Evolutionary conservation across 164 flowering plant genomes (phyloP).

Genomic region (Liriodendron chinense): DNA sequence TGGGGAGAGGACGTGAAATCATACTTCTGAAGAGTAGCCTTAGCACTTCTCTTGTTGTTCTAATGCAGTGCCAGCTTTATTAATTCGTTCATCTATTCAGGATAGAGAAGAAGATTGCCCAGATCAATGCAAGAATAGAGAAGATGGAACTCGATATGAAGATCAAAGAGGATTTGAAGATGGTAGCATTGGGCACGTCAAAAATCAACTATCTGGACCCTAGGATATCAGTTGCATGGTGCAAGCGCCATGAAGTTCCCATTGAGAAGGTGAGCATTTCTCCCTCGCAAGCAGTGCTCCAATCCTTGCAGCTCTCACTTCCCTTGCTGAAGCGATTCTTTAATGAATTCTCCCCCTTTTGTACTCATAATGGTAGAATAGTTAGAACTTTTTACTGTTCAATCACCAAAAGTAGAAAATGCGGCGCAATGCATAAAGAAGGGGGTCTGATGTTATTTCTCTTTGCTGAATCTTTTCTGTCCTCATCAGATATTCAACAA

Average conservation of each 20-base stretch:
- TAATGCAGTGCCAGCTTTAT: not conserved
- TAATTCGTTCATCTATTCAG: conserved; percentile 35
- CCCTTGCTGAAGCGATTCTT: not conserved
- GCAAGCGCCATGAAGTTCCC: conserved; percentile 97
- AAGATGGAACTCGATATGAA: conserved; percentile 71
- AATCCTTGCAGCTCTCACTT: not conserved
- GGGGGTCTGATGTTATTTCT: not conserved
- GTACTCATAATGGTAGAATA: not conserved
- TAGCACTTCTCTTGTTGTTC: no score
- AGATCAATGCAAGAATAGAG: conserved; percentile 68
- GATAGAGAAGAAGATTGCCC: conserved; percentile 69
- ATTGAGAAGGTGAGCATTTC: conserved; percentile 79
- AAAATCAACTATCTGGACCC: conserved; percentile 96
- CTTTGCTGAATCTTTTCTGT: not conserved
- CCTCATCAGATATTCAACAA: conserved; percentile 76
- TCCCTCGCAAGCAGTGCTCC: not conserved
- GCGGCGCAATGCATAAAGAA: no score
- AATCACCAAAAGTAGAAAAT: not conserved
- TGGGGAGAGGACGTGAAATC: no score
- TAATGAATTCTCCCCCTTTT: not conserved
- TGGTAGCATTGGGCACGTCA: conserved; percentile 94
- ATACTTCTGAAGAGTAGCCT: no score
- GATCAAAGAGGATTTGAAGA: conserved; percentile 87
- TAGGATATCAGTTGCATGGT: conserved; percentile 97
- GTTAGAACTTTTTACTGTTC: not conserved